Percentiles rank a stretch among this genome's conserved stretches.
Conservation (phyloP, 78 protist genomes). For the Dictyostelium brefeldianum region DNA sequence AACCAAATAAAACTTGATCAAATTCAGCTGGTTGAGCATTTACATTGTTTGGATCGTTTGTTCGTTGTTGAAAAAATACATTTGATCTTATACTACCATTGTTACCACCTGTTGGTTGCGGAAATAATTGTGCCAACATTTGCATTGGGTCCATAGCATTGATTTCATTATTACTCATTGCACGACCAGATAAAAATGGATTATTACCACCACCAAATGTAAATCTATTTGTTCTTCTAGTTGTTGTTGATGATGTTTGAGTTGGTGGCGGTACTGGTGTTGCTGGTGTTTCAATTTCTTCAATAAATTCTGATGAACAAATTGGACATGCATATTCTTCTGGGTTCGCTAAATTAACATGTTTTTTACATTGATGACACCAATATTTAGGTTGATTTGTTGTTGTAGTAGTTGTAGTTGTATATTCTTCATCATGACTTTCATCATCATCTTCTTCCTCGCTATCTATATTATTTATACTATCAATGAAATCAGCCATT, state of each 20-base stretch:
- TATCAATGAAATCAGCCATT: too few relatives aligned
- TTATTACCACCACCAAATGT: background rate
- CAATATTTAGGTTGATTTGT: conserved; percentile 23
- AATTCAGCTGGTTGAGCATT: background rate
- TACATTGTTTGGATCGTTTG: background rate
- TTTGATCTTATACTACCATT: background rate
- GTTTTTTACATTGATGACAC: conserved; percentile 71
- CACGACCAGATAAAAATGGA: background rate
- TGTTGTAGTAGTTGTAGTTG: background rate
- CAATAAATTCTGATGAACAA: conserved; percentile 55
- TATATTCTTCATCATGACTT: background rate
- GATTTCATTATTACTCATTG: background rate
- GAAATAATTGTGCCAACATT: background rate
- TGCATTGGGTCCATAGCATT: background rate
- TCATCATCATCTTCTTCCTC: background rate
- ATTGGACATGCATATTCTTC: conserved; percentile 56
- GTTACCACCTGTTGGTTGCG: background rate
- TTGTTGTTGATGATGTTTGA: background rate
- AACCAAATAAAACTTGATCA: conserved; percentile 13
- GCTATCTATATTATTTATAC: too few relatives aligned
- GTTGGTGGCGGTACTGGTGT: background rate
- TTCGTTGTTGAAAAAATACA: background rate
- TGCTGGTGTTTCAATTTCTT: conserved; percentile 36
- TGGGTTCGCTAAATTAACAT: conserved; percentile 19
- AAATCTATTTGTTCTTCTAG: background rate